These are phyloP conservation scores for Acaromyces ingoldii DNA, from an alignment of 1,284 basidiomycete genomes.

Conservation along the genomic window DNA sequence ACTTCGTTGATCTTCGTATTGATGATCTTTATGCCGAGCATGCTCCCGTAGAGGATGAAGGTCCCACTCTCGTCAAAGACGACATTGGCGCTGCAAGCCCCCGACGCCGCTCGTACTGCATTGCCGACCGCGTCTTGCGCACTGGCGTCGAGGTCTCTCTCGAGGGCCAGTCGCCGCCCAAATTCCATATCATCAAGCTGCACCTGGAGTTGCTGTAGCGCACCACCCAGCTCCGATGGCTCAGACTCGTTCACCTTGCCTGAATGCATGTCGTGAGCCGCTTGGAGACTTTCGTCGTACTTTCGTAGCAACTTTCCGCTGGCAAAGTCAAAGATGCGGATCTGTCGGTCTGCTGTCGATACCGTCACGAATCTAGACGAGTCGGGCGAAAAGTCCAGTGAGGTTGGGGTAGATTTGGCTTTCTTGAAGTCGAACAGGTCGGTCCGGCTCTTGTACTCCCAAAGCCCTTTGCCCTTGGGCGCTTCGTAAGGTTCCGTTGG, in stretches of 20 bases:
- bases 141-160: constrained; percentile 80
- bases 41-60: constrained; percentile 84
- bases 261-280: constrained; percentile 81
- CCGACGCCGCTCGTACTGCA: constrained; percentile 39
- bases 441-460: constrained; percentile 84
- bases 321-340: constrained; percentile 87
- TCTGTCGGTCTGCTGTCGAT: constrained; percentile 83
- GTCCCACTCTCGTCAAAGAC: constrained; percentile 96
- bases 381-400: constrained; percentile 83
- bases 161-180: constrained; percentile 84
- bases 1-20: constrained; percentile 92
- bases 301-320: constrained; percentile 82
- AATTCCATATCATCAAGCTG: constrained; percentile 98
- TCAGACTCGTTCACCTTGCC: not conserved
- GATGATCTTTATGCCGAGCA: constrained; percentile 92
- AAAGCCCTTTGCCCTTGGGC: constrained; percentile 61
- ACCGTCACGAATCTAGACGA: constrained; percentile 82
- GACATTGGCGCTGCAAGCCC: constrained; percentile 56
- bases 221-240: too few relatives aligned
- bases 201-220: constrained; percentile 48
- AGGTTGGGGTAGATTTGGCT: constrained; percentile 85
- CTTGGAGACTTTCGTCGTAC: constrained; percentile 88
- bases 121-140: constrained; percentile 55
- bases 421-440: constrained; percentile 99
- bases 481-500: constrained; percentile 75